phyloP scores from a whole-genome alignment of 345 rosid species.

The Sapria himalayana region DNA sequence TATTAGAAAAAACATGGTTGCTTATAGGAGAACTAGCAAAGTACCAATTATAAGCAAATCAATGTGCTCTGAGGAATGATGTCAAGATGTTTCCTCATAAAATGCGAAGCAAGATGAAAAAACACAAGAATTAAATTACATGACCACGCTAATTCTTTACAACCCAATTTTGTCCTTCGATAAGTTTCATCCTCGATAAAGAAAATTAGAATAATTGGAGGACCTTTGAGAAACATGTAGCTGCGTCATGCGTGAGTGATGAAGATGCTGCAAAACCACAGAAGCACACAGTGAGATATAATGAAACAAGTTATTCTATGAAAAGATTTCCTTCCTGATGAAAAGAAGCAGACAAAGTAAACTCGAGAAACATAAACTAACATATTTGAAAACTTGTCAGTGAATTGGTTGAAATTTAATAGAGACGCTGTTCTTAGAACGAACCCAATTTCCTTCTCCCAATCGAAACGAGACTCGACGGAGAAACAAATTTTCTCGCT shows the following conservation, averaged over 20 bases:
- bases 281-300: neutral
- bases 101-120: constrained; percentile 43
- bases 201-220: constrained; percentile 22
- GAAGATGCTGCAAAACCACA: neutral
- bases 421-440: neutral
- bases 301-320: neutral
- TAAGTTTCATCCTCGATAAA: constrained; percentile 78
- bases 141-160: constrained; percentile 60
- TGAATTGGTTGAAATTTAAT: neutral
- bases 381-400: neutral
- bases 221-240: constrained; percentile 6
- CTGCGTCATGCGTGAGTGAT: constrained; percentile 2
- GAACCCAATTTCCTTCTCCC: too few relatives aligned
- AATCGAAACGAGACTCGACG: too few relatives aligned
- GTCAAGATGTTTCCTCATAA: constrained; percentile 26
- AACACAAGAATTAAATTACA: constrained; percentile 35
- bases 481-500: too few relatives aligned
- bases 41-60: neutral
- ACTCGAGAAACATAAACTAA: neutral
- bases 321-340: neutral
- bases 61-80: too few relatives aligned
- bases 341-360: neutral
- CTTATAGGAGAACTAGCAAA: neutral
- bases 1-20: neutral
- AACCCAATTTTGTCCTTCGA: constrained; percentile 47